Conservation (phyloP, 176 grass and related monocot genomes). For the Tillandsia fasciculata region DNA sequence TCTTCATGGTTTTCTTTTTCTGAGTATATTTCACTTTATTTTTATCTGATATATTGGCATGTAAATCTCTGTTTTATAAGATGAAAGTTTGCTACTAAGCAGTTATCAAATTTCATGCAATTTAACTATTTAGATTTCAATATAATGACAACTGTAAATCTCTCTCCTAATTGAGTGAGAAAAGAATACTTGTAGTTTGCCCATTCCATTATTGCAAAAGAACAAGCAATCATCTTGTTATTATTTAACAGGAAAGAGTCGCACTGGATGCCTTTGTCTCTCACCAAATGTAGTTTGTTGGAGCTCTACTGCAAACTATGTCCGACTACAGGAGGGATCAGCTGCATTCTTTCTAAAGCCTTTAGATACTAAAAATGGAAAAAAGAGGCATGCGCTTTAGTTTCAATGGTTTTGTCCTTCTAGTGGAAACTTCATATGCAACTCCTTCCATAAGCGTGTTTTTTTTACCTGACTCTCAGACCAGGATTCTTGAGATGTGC, state of each 20-base stretch:
- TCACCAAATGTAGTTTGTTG: constrained; percentile 3
- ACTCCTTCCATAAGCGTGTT: constrained; percentile 16
- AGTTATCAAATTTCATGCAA: too few species aligned
- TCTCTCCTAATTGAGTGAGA: too few species aligned
- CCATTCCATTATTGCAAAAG: neutral
- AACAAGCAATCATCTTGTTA: neutral
- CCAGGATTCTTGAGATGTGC: constrained; percentile 61
- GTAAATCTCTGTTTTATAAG: too few species aligned
- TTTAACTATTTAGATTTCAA: too few species aligned
- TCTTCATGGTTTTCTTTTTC: too few species aligned
- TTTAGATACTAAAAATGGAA: neutral
- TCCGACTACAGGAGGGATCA: constrained; percentile 2
- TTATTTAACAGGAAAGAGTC: constrained; percentile 1
- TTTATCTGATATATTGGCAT: too few species aligned
- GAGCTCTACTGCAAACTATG: constrained; percentile 23
- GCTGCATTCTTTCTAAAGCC: constrained; percentile 19
- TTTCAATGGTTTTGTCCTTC: constrained; percentile 6
- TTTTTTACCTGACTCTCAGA: constrained; percentile 37
- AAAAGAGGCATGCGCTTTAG: constrained; percentile 23
- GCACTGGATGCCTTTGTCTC: constrained; percentile 8
- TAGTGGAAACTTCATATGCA: constrained; percentile 10
- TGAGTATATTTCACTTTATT: too few species aligned
- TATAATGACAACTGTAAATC: too few species aligned
- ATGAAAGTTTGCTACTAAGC: too few species aligned
- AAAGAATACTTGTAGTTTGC: too few species aligned